Base-by-base conservation (phyloP, 805 yeast genomes). In the Saturnispora zaruensis region DNA sequence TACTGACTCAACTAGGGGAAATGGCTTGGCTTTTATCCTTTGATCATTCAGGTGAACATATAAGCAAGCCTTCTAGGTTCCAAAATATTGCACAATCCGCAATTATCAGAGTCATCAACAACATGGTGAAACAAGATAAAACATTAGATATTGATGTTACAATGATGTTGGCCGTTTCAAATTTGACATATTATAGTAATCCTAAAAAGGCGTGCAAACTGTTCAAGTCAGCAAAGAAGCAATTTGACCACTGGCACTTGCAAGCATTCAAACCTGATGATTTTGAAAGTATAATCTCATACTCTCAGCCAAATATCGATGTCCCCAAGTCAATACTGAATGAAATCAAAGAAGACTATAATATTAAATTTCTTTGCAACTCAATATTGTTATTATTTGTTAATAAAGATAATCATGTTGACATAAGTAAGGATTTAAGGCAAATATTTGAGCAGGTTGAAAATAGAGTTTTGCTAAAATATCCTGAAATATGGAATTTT, bases 401-500 rank as follows among this genome's bases (percentile, higher is more conserved):
- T 13, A 53, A 51, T 25, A 16, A 48, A 4, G 46, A 51, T 6
- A 57, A 55, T 41, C 41, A 53, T 14, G 34, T 49, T 2, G 41
- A 44, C 18, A 51, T 60, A 11, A 53, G 51, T 9, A 51, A 54
- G 20, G 58, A 57, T 26, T 44, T 65, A 3, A 45, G 44, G 9
- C 49, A 54, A 8, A 54, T 57, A 3, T 46, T 64, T 23, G 36
- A 38, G 2, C 51, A 52, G 3, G 30, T 61, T 14, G 64, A 63
- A 34, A 41, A 51, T 3, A 47, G 49, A 1, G 47, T 63, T 1
- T 43, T 61, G 25, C 41, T 30, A 2, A 41, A 46, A 13, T 64
- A 63, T 46, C 67, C 67, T 2, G 69, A 65, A 46, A 44, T 64
- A 25, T 65, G 69, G 69, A 41, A 56, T 7, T 59, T 64, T 42